Conservation (phyloP, 75 land plant genomes). For the Adiantum capillusveneris region DNA sequence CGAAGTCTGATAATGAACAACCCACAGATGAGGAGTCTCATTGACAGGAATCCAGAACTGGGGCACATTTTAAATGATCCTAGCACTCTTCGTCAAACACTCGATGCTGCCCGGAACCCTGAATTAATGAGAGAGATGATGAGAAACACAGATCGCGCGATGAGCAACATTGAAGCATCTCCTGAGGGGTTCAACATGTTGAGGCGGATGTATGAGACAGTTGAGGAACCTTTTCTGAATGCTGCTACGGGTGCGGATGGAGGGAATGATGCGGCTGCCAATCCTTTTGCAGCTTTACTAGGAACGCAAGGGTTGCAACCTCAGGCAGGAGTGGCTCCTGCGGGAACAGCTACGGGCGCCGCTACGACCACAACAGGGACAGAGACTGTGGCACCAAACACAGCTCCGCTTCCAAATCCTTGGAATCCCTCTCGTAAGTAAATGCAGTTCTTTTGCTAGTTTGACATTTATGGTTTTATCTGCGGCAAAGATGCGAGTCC, state of each 20-base stretch:
- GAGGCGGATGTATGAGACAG: constrained; percentile 92
- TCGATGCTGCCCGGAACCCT: constrained; percentile 92
- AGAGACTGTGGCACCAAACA: constrained; percentile 61
- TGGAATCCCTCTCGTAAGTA: constrained; percentile 63
- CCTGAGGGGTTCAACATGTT: constrained; percentile 98
- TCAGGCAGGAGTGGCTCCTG: constrained; percentile 22
- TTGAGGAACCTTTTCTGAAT: constrained; percentile 87
- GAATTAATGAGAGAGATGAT: constrained; percentile 95
- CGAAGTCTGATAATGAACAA: constrained; percentile 80
- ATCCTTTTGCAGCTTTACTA: constrained; percentile 76
- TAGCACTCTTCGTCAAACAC: constrained; percentile 67
- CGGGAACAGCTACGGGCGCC: constrained; percentile 31
- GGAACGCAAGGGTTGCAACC: constrained; percentile 35
- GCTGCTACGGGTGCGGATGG: constrained; percentile 66
- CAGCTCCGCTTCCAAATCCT: constrained; percentile 91
- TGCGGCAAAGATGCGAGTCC: no score
- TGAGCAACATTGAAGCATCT: constrained; percentile 95
- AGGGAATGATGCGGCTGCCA: constrained; percentile 44
- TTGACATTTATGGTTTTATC: no score
- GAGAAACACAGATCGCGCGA: constrained; percentile 90
- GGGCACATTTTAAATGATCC: constrained; percentile 90
- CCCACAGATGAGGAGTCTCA: constrained; percentile 85
- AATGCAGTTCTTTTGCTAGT: no score
- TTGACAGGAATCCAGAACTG: constrained; percentile 86
- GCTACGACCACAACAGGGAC: constrained; percentile 32